A percentile compares a stretch with the other conserved stretches of the same genome.
These are phyloP conservation scores for Fusarium globosum DNA, from an alignment of 2,329 filamentous ascomycete species.

Conservation along the genomic window DNA sequence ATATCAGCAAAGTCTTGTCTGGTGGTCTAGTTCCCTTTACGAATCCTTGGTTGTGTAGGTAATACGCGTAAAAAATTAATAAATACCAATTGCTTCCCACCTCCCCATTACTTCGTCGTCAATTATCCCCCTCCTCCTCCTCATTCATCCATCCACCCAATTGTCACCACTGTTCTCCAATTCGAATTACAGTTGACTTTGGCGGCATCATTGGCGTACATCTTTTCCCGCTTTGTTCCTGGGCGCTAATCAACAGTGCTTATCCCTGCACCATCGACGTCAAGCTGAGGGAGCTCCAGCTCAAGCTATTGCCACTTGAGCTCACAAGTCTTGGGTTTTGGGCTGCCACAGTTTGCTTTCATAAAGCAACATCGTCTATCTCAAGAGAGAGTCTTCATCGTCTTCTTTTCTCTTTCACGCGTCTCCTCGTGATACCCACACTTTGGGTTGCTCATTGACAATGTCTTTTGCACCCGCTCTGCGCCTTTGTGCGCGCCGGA, in stretches of 20 bases:
- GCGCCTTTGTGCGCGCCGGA: slow-evolving; percentile 46
- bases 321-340: slow-evolving; percentile 5
- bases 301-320: slow-evolving; percentile 33
- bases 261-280: slow-evolving; percentile 34
- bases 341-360: slow-evolving; percentile 13
- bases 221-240: slow-evolving; percentile 36
- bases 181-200: slow-evolving; percentile 1
- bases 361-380: slow-evolving; percentile 16
- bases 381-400: background rate
- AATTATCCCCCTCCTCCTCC: background rate
- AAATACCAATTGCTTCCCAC: slow-evolving; percentile 4
- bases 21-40: background rate
- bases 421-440: background rate
- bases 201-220: slow-evolving; percentile 19
- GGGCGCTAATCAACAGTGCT: slow-evolving; percentile 24
- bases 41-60: background rate
- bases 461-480: slow-evolving; percentile 45
- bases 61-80: background rate
- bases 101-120: background rate
- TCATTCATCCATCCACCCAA: background rate
- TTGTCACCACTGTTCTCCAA: background rate
- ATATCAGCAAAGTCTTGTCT: background rate
- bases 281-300: slow-evolving; percentile 32
- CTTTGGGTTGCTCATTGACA: slow-evolving; percentile 1
- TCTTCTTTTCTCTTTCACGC: background rate